Percentiles rank a stretch among this genome's conserved stretches.
Evolutionary conservation across 805 yeast species (phyloP).

Genomic region (Babjeviella inositovora): DNA sequence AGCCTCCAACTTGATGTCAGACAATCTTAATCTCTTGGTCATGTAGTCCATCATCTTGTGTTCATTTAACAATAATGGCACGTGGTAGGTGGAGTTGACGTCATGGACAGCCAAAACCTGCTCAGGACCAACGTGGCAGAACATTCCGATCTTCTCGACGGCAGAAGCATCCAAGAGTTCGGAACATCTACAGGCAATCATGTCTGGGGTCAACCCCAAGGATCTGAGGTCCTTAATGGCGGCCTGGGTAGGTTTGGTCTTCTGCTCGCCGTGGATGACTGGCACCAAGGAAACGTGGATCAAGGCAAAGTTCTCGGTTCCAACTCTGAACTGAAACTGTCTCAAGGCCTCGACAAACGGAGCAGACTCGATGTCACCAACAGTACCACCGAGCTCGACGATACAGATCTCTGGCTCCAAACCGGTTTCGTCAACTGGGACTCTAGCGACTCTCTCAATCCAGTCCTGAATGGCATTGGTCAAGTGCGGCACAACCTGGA

Average conservation of each 20-base stretch:
- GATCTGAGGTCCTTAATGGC: slow-evolving; percentile 95
- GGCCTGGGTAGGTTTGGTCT: slow-evolving; percentile 98
- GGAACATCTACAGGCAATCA: slow-evolving; percentile 96
- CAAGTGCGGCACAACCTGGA: slow-evolving; percentile 96
- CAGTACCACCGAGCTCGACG: slow-evolving; percentile 97
- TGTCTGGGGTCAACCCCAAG: slow-evolving; percentile 86
- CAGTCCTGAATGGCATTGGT: slow-evolving; percentile 97
- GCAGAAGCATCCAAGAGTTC: slow-evolving; percentile 69
- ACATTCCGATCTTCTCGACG: slow-evolving; percentile 95
- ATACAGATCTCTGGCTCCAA: slow-evolving; percentile 92
- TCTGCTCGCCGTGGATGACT: slow-evolving; percentile 96
- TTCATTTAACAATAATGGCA: slow-evolving; percentile 79
- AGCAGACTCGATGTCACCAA: slow-evolving; percentile 97
- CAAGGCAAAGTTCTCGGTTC: slow-evolving; percentile 82
- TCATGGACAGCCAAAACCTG: slow-evolving; percentile 96
- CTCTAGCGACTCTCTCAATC: slow-evolving; percentile 83
- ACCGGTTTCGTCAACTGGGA: slow-evolving; percentile 86
- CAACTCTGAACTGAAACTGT: slow-evolving; percentile 97
- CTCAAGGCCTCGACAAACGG: slow-evolving; percentile 98
- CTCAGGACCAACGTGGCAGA: slow-evolving; percentile 97
- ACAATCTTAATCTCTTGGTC: slow-evolving; percentile 47
- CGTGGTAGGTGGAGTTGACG: slow-evolving; percentile 93
- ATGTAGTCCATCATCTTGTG: slow-evolving; percentile 72
- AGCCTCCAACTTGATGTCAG: slow-evolving; percentile 22
- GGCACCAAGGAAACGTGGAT: slow-evolving; percentile 96